Base-by-base conservation (phyloP, 2,329 filamentous ascomycete genomes). In the Nemania sp. region DNA sequence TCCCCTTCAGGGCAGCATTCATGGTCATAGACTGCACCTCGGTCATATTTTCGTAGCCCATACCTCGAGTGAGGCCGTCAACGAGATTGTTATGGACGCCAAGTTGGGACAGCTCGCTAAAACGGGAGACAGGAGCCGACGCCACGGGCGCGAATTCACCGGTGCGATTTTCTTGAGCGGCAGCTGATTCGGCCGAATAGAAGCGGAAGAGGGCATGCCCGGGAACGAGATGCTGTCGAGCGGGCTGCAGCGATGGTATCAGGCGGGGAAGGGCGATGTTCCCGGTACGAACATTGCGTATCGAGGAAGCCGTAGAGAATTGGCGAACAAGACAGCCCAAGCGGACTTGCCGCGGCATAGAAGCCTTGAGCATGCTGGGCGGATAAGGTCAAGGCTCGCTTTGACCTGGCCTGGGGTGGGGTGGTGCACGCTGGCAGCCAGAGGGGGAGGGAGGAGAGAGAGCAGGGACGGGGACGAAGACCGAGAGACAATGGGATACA, bases 1-100 rank as follows among this genome's bases (percentile, higher is more conserved):
- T 85, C 20, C 95, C 93, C 67, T 87, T 86, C 43, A 98, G 79
- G 3, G 90, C 91, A 57, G 91, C 84, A 61, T 86, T 86, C 72
- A 99, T 92, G 12, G 94, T 96, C 73, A 88, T 84, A 49, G 86
- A 82, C 76, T 99, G 95, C 13, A 99, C 94, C 20, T 95, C 90
- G 20, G 94, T 98, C 95, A 99, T 98, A 42, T 81, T 86, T 51
- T 89, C 84, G 68, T 97, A 89, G 29, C 83, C 79, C 88, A 98
- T 90, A 54, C 86, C 84, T 5, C 83, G 68, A 1, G 85, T 90
- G 68, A 99, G 87, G 25, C 88, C 83, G 3, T 80, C 72, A 64
- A 96, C 81, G 53, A 97, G 77, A 60, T 81, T 85, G 21, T 76
- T 72, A 71, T 93, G 81, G 43, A 96, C 83, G 34, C 80, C 81